Evolutionary conservation across 805 yeast genomes (phyloP).

Genomic region (Babjeviella inositovora): DNA sequence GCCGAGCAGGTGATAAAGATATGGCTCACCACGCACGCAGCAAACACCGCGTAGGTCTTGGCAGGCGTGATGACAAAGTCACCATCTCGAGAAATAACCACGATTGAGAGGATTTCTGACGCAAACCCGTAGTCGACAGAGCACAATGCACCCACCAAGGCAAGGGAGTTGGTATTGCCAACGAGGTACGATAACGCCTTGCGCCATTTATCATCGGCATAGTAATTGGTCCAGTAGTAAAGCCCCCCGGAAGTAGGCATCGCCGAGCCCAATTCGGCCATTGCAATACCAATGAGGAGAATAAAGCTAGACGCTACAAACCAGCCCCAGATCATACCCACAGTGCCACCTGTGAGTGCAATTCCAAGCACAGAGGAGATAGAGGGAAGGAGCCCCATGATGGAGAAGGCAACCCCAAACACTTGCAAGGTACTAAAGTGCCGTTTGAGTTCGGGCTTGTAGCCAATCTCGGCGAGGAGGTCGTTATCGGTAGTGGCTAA

Average conservation of each 20-base stretch:
- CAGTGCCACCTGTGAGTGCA: slow-evolving; percentile 48
- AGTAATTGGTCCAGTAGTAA: slow-evolving; percentile 32
- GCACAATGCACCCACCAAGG: slow-evolving; percentile 22
- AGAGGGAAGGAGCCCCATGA: slow-evolving; percentile 58
- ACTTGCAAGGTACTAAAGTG: slow-evolving; percentile 45
- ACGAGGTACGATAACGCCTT: slow-evolving; percentile 21
- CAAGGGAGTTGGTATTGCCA: slow-evolving; percentile 24
- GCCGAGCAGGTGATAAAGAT: slow-evolving; percentile 19
- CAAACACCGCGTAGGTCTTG: slow-evolving; percentile 25
- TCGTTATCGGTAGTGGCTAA: too few relatives aligned
- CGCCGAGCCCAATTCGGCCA: slow-evolving; percentile 54
- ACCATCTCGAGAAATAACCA: slow-evolving; percentile 19
- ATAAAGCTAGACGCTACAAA: slow-evolving; percentile 37
- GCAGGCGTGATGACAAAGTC: slow-evolving; percentile 18
- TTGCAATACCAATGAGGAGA: slow-evolving; percentile 39
- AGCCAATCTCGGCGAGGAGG: slow-evolving; percentile 41
- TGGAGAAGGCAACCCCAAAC: slow-evolving; percentile 56
- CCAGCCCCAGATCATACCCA: slow-evolving; percentile 66
- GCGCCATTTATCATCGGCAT: slow-evolving; percentile 17
- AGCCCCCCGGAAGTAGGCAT: slow-evolving; percentile 68
- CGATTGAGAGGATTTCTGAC: slow-evolving; percentile 22
- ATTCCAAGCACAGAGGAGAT: slow-evolving; percentile 37
- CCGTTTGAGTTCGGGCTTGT: slow-evolving; percentile 52
- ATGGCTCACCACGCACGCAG: slow-evolving; percentile 20
- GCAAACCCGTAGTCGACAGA: slow-evolving; percentile 28